Evolutionary conservation across 345 rosid species (phyloP).

Genomic region (Eucalyptus guilfoylei): DNA sequence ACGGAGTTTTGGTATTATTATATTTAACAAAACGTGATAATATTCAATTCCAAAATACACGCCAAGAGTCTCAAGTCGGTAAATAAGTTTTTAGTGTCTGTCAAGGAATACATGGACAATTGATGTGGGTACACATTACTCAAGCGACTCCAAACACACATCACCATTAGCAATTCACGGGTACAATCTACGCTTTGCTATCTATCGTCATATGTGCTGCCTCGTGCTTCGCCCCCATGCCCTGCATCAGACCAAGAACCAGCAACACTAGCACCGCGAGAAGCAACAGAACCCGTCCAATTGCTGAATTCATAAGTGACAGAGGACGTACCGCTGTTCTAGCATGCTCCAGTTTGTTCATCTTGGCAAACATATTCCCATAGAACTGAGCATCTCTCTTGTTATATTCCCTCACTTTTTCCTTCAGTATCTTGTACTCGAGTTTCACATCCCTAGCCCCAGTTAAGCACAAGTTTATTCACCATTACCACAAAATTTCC

Average conservation of each 20-base stretch:
- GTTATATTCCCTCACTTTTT: conserved; percentile 23
- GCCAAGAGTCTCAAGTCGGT: not conserved
- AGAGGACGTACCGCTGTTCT: conserved; percentile 6
- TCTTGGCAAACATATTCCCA: conserved; percentile 16
- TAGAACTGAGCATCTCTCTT: conserved; percentile 26
- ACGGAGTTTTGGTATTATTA: not conserved
- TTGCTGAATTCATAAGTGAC: not conserved
- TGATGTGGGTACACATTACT: not conserved
- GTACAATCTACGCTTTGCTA: conserved; percentile 8
- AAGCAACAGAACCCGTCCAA: not conserved
- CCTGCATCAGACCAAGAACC: not conserved
- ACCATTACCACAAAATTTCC: not conserved
- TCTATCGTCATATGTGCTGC: not conserved
- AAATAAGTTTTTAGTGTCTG: not conserved
- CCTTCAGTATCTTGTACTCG: conserved; percentile 25
- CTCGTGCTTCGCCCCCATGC: not conserved
- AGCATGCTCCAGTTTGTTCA: not conserved
- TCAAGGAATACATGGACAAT: not conserved
- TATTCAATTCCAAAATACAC: not conserved
- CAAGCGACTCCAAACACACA: not conserved
- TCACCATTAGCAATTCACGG: not conserved
- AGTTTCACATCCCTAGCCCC: conserved; percentile 22
- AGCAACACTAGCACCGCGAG: not conserved
- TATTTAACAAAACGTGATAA: not conserved
- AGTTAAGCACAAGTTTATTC: not conserved